phyloP scores from a whole-genome alignment of 495 filamentous ascomycete species.

The Hypoxylon intermedium region DNA sequence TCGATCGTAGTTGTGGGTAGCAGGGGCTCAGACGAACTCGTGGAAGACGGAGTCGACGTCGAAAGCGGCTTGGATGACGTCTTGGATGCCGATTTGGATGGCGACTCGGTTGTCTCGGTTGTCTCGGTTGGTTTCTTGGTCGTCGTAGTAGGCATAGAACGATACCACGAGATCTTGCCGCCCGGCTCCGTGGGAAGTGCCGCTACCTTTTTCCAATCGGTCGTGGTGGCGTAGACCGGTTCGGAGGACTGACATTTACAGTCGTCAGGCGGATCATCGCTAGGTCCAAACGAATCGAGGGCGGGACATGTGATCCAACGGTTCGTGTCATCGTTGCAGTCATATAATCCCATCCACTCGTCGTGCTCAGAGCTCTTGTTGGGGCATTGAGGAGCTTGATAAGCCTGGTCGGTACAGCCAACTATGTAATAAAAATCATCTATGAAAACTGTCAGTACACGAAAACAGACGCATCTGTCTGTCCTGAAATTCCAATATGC shows the following conservation, averaged over 20 bases:
- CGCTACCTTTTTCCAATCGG: neutral
- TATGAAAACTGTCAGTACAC: slow-evolving; percentile 6
- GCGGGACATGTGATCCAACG: slow-evolving; percentile 33
- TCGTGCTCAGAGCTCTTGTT: slow-evolving; percentile 43
- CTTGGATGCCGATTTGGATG: neutral
- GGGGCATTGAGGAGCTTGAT: slow-evolving; percentile 31
- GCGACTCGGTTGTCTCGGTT: neutral
- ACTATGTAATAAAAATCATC: slow-evolving; percentile 39
- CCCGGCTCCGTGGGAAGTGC: slow-evolving; percentile 34
- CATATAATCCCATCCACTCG: no score
- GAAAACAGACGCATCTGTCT: neutral
- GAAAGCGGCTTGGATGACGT: neutral
- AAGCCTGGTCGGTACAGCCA: slow-evolving; percentile 42
- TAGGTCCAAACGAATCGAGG: no score
- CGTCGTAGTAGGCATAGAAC: slow-evolving; percentile 9
- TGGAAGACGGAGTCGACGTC: slow-evolving; percentile 36
- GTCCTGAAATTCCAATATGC: no score
- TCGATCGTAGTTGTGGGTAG: slow-evolving; percentile 8
- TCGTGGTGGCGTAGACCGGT: no score
- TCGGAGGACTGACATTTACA: no score
- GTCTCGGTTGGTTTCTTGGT: no score
- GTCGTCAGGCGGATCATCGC: no score
- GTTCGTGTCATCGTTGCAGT: slow-evolving; percentile 35
- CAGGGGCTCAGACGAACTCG: neutral
- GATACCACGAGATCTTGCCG: slow-evolving; percentile 42